Evolutionary conservation across 139 green algal genomes (phyloP), one percentile per base, ranked within the genome.

Genomic region (Gonium pectorale): DNA sequence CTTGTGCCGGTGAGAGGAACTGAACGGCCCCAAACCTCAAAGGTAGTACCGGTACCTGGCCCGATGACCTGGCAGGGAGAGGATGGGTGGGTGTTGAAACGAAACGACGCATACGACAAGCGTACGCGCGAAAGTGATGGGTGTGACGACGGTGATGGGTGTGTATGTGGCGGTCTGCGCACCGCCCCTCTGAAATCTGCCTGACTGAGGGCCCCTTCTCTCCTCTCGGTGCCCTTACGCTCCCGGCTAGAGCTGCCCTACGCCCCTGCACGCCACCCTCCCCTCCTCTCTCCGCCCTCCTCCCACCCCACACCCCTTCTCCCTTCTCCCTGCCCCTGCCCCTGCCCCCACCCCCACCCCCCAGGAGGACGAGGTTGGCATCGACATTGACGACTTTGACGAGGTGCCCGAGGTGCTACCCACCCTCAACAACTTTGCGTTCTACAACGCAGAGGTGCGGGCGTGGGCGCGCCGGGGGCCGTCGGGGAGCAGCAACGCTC

Each of bases 371-470:
- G 19, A n/a, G 24, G 90, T 64, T 27, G 79, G 79, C 27, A 62
- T 46, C 38, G 52, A 49, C 8, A 26, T 92, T 56, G 78, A 93
- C 60, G 92, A 94, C 11, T 94, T 95, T 44, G 78, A 92, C 68
- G 90, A 98, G 64, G 94, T 94, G 24, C 83, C 90, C 26, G 86
- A 90, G 46, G 29, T 8, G 8, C 60, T 4, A 21, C 68, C 43
- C 41, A 84, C 94, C 13, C 90, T 98, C 35, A 90, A 93, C 40
- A 86, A 96, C 87, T 98, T 97, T 84, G 84, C 89, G 35, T 89
- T 97, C 75, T 98, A 97, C 90, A 96, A 98, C 67, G 46, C 56
- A 40, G 70, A 79, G 8, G 40, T 86, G 51, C 15, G 79, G 1
- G 69, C 22, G 9, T 4, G 27, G 41, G 40, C 24, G 5, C 37